Base-by-base conservation (phyloP, 1,284 basidiomycete species). In the Pyrrhoderma noxium region DNA sequence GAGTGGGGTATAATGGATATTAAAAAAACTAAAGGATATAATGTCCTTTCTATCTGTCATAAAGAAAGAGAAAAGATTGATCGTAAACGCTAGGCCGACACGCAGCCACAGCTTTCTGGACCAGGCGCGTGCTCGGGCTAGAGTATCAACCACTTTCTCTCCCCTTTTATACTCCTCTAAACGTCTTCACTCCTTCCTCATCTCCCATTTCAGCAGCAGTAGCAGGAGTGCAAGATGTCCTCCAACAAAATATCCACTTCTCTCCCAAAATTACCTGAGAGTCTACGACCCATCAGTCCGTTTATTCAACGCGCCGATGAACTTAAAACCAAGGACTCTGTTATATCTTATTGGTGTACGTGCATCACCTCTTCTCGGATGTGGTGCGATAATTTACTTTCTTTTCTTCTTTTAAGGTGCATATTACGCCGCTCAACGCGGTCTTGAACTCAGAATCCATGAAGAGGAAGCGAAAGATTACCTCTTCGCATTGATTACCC, bases 331-430 rank as follows among this genome's bases (percentile, higher is more conserved):
- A 82, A 85, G 53, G 93, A 98, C 59, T 88, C 91, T 2, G 74
- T 93, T 47, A 82, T 98, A 58, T 77, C 90, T 1, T 98, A 98
- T 66, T 98, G 94, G 94, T 94, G 93, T 91, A 70, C 60, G 86
- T 71, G 55, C 35, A 47, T 21, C 16, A 37, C 16, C 23, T 14
- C 2, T 34, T 23, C 31, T 49, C 31, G 18, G 44, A 50, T 34
- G 23, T 49, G 41, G 36, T 39, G n/a, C 44, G 51, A 31, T 31
- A 53, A 55, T 42, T 45, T 52, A 42, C n/a, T 45, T 41, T 52
- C 39, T 55, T 34, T 25, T 54, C 37, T 49, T 34, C 49, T 31
- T 39, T 48, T 43, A 65, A 93, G 90, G 85, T 69, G 82, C 82
- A 47, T 97, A 93, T 71, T 85, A 92, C 66, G 94, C 92, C 41